Evolutionary conservation across 2,329 filamentous ascomycete genomes (phyloP).

Genomic region (Amauroascus niger): DNA sequence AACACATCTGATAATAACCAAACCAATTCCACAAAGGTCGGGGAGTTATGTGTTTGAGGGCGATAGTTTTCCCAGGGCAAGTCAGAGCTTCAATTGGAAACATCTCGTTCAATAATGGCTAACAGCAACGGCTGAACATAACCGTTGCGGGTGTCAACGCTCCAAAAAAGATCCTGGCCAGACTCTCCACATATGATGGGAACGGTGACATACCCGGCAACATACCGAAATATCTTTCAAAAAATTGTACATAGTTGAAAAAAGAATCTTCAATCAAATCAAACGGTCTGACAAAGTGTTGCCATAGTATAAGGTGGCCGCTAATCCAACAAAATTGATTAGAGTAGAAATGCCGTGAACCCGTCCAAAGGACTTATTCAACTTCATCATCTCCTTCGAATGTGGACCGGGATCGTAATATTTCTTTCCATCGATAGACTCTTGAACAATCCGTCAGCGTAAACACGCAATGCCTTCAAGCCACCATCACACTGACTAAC

Average conservation of each 20-base stretch:
- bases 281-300: slow-evolving; percentile 59
- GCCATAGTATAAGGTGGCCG: slow-evolving; percentile 67
- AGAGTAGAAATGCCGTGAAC: slow-evolving; percentile 75
- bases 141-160: too few species aligned
- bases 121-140: too few species aligned
- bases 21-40: too few species aligned
- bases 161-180: too few species aligned
- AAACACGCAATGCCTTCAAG: neutral
- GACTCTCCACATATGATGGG: too few species aligned
- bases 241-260: neutral
- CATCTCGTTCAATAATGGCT: too few species aligned
- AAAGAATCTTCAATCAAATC: slow-evolving; percentile 27
- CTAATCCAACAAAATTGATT: slow-evolving; percentile 62
- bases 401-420: slow-evolving; percentile 70
- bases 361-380: slow-evolving; percentile 69
- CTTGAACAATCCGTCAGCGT: slow-evolving; percentile 30
- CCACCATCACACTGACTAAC: slow-evolving; percentile 38
- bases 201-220: neutral
- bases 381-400: slow-evolving; percentile 67
- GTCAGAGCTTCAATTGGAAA: too few species aligned
- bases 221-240: neutral
- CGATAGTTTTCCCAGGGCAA: too few species aligned
- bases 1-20: too few species aligned
- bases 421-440: slow-evolving; percentile 81
- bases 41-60: too few species aligned